Evolutionary conservation across 1,284 basidiomycete genomes (phyloP).

Genomic region (Trametes polyzona): DNA sequence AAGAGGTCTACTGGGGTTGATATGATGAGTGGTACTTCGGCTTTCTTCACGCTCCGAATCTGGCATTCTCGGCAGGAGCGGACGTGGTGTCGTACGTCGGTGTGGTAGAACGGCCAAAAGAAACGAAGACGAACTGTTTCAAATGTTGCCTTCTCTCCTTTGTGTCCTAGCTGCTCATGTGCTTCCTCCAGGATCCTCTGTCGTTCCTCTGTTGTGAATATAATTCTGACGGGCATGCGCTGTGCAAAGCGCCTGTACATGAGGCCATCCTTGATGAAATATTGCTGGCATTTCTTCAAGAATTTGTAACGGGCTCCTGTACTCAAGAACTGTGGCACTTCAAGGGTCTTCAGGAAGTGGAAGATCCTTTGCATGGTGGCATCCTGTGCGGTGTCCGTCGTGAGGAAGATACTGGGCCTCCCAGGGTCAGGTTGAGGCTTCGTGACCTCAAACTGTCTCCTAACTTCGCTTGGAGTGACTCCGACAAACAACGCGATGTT

Average conservation of each 20-base stretch:
- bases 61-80: constrained; percentile 16
- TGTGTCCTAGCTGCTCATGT: constrained; percentile 30
- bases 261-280: background rate
- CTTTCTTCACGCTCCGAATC: background rate
- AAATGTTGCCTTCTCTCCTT: constrained; percentile 22
- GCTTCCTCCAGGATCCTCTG: constrained; percentile 8
- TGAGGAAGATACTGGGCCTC: constrained; percentile 15
- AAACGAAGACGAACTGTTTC: constrained; percentile 2
- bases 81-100: constrained; percentile 3
- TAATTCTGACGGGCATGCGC: constrained; percentile 19
- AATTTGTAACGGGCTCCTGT: too few species aligned
- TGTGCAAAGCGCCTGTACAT: constrained; percentile 8
- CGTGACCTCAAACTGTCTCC: constrained; percentile 2
- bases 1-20: background rate
- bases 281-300: too few species aligned
- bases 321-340: too few species aligned
- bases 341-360: too few species aligned
- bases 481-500: constrained; percentile 11
- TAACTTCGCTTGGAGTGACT: background rate
- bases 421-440: constrained; percentile 22
- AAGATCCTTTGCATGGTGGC: too few species aligned
- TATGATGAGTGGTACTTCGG: constrained; percentile 2
- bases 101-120: background rate
- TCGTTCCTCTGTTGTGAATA: background rate
- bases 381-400: too few species aligned